A percentile compares a stretch with the other conserved stretches of the same genome.
Evolutionary conservation across 352 stramenopile species (phyloP).

Genomic region (Saprolegnia diclina): DNA sequence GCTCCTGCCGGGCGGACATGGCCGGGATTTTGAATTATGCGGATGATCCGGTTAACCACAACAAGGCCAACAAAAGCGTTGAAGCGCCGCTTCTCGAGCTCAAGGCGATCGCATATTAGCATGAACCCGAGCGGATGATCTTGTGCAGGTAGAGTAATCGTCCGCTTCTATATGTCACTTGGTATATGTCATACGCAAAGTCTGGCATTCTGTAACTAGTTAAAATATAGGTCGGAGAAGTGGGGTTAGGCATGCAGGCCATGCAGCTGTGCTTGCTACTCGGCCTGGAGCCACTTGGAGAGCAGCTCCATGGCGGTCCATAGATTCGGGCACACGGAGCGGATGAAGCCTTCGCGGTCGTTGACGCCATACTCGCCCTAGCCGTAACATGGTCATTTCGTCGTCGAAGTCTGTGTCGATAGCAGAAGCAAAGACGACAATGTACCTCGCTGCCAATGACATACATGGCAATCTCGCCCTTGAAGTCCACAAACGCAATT

Average conservation of each 20-base stretch:
- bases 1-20: neutral
- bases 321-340: conserved; percentile 83
- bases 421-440: neutral
- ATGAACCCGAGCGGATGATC: too few species aligned
- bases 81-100: too few species aligned
- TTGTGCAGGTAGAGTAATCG: too few species aligned
- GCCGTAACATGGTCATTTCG: conserved; percentile 28
- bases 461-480: conserved; percentile 81
- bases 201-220: too few species aligned
- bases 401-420: conserved; percentile 4
- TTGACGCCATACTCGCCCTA: conserved; percentile 64
- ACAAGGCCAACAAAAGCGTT: too few species aligned
- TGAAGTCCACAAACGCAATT: conserved; percentile 84
- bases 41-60: neutral
- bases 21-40: neutral
- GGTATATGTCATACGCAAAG: too few species aligned
- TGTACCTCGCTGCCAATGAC: conserved; percentile 82
- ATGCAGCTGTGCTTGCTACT: neutral
- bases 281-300: conserved; percentile 39
- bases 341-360: conserved; percentile 76
- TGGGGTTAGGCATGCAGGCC: too few species aligned
- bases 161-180: too few species aligned
- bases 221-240: too few species aligned
- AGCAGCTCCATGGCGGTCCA: conserved; percentile 78
- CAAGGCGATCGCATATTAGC: too few species aligned